These are phyloP conservation scores for Nicotiana tabacum DNA, from an alignment of 257 asterid genomes.

Conservation along the genomic window DNA sequence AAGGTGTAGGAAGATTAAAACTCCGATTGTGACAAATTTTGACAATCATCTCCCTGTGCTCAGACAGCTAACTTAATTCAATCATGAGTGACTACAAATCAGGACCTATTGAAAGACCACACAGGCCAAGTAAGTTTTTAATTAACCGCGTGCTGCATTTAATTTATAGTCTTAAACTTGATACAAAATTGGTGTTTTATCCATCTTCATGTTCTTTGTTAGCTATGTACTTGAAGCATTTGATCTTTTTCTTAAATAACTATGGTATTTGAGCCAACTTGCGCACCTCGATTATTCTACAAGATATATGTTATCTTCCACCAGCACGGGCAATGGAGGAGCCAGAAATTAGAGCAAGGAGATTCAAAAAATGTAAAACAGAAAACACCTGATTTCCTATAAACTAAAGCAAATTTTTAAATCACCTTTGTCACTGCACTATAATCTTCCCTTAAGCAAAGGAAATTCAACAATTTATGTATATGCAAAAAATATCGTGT, in stretches of 20 bases:
- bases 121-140: constrained; percentile 32
- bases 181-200: background rate
- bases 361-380: background rate
- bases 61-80: background rate
- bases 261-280: background rate
- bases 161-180: background rate
- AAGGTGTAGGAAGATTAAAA: constrained; percentile 23
- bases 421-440: background rate
- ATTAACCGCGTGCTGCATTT: background rate
- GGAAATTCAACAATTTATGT: background rate
- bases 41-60: background rate
- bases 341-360: background rate
- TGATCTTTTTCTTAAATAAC: background rate
- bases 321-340: fast-evolving
- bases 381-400: background rate
- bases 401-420: background rate
- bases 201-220: background rate
- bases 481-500: background rate
- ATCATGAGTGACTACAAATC: constrained; percentile 59
- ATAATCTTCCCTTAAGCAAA: background rate
- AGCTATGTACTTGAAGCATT: background rate
- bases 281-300: background rate
- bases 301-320: background rate
- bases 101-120: constrained; percentile 51
- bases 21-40: background rate